These are phyloP conservation scores for Murraya koenigii DNA, from an alignment of 345 rosid genomes.

Conservation along the genomic window DNA sequence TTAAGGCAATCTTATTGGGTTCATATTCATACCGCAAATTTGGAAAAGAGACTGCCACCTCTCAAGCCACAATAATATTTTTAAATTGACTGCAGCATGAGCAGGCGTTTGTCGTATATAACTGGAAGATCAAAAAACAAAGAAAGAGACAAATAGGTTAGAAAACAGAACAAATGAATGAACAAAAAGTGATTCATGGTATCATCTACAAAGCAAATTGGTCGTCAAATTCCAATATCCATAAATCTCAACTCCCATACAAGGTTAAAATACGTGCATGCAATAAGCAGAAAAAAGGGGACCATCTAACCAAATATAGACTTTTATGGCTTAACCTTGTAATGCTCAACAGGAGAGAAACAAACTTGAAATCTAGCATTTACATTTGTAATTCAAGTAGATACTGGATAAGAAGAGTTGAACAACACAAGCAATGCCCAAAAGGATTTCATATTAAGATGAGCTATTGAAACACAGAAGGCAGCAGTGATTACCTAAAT, in stretches of 20 bases:
- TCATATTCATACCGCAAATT: slow-evolving; percentile 45
- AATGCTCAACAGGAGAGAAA: not conserved
- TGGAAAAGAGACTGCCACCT: slow-evolving; percentile 55
- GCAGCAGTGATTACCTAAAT: slow-evolving; percentile 43
- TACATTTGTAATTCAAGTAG: not conserved
- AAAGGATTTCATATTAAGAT: not conserved
- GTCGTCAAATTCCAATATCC: not conserved
- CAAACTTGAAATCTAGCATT: not conserved
- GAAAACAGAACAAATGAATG: not conserved
- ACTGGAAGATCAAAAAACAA: slow-evolving; percentile 31
- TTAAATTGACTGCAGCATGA: slow-evolving; percentile 54
- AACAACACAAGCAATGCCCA: not conserved
- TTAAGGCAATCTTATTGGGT: not conserved
- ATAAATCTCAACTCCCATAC: not conserved
- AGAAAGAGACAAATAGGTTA: not conserved
- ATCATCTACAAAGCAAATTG: not conserved
- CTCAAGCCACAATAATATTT: slow-evolving; percentile 53
- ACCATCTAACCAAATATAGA: not conserved
- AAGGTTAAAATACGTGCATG: not conserved
- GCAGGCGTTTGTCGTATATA: slow-evolving; percentile 45
- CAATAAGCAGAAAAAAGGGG: not conserved
- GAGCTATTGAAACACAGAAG: not conserved
- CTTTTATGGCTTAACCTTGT: not conserved
- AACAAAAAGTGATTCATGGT: not conserved
- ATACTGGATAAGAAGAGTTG: not conserved